phyloP scores from a whole-genome alignment of 2,329 filamentous ascomycete species.

The Penicillium aurantiogriseum region DNA sequence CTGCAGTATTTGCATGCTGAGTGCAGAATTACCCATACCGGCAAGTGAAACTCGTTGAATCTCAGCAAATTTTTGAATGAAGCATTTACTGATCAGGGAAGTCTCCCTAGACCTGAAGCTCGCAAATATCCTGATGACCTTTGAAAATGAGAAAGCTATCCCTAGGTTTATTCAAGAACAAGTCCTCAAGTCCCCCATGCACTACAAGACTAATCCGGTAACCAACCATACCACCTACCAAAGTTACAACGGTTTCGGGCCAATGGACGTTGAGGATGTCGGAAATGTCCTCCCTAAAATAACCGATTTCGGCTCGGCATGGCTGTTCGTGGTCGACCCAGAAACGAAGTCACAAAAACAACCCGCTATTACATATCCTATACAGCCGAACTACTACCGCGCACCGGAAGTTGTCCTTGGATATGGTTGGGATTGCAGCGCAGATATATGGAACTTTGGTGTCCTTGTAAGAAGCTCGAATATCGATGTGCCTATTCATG shows the following conservation, averaged over 20 bases:
- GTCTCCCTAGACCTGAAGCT: conserved; percentile 39
- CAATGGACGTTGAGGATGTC: conserved; percentile 11
- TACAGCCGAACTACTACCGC: conserved; percentile 43
- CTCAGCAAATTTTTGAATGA: background rate
- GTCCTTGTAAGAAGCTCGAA: conserved; percentile 24
- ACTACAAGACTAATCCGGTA: conserved; percentile 23
- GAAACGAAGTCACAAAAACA: conserved; percentile 9
- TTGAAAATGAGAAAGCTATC: conserved; percentile 26
- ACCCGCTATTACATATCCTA: conserved; percentile 37
- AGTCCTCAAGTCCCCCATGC: conserved; percentile 20
- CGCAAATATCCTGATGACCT: conserved; percentile 40
- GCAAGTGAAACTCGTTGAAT: conserved; percentile 16
- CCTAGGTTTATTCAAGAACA: conserved; percentile 18
- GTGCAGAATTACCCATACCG: conserved; percentile 42
- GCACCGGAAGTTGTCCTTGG: conserved; percentile 38
- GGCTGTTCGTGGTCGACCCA: background rate
- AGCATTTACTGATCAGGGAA: background rate
- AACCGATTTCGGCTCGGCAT: conserved; percentile 33
- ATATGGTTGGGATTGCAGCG: conserved; percentile 33
- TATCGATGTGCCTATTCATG: background rate
- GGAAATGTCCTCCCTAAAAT: conserved; percentile 4
- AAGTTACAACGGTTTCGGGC: conserved; percentile 31
- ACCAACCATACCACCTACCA: conserved; percentile 31
- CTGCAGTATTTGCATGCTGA: conserved; percentile 45
- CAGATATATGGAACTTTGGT: conserved; percentile 42